A percentile compares a stretch with the other conserved stretches of the same genome.
These are phyloP conservation scores for Carex pumila DNA, from an alignment of 176 grass and related monocot genomes.

Conservation along the genomic window DNA sequence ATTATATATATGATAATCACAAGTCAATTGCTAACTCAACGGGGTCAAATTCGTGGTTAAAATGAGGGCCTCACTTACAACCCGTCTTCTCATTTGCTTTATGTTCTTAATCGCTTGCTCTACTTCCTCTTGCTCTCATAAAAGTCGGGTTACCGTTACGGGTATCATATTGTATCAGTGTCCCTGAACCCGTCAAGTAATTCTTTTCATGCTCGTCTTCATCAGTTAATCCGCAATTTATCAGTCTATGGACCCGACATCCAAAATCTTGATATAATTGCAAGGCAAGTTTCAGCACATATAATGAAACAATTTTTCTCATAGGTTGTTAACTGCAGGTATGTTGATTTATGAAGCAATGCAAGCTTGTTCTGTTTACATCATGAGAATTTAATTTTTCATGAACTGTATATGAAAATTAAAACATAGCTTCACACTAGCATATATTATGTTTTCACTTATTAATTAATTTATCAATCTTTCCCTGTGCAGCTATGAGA, in stretches of 20 bases:
- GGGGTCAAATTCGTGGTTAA: background rate
- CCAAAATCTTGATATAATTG: conserved; percentile 35
- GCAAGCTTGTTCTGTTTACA: background rate
- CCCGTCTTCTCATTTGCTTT: background rate
- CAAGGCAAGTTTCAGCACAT: conserved; percentile 35
- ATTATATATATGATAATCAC: background rate
- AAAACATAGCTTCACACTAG: background rate
- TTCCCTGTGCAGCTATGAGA: conserved; percentile 44
- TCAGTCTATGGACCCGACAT: conserved; percentile 33
- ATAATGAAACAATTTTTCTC: background rate
- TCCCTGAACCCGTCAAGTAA: background rate
- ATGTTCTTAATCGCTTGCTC: conserved; percentile 9
- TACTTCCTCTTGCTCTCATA: background rate
- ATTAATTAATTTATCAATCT: background rate
- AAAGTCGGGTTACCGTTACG: background rate
- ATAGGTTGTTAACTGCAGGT: background rate
- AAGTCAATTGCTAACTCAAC: background rate
- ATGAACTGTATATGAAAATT: background rate
- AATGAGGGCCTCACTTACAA: background rate
- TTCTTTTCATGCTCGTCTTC: conserved; percentile 37
- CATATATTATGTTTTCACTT: background rate
- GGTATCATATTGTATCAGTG: conserved; percentile 36
- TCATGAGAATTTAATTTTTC: background rate
- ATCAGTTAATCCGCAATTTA: conserved; percentile 28
- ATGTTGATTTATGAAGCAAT: background rate